These are phyloP conservation scores for Magnolia officinalis DNA, from an alignment of 164 flowering plant species.

Conservation along the genomic window DNA sequence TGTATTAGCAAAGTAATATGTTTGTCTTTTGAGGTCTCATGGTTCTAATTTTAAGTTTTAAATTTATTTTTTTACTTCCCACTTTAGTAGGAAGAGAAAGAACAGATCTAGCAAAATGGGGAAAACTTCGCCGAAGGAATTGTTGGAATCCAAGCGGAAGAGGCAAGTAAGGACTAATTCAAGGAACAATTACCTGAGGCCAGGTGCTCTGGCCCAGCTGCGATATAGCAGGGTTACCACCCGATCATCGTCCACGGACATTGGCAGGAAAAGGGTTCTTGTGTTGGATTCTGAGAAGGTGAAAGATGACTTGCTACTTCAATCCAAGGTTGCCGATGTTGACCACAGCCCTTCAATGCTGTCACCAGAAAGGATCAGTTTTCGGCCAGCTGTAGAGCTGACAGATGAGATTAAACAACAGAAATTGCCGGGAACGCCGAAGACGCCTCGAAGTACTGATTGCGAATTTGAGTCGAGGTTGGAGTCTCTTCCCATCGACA, in stretches of 20 bases:
- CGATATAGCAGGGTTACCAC: slow-evolving; percentile 41
- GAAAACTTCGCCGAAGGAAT: slow-evolving; percentile 50
- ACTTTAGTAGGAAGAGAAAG: not conserved
- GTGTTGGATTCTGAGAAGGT: slow-evolving; percentile 40
- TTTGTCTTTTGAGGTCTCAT: not conserved
- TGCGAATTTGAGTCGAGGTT: slow-evolving; percentile 69
- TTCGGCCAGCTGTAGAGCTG: slow-evolving; percentile 16
- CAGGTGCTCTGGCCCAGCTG: slow-evolving; percentile 79
- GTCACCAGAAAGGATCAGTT: slow-evolving; percentile 42
- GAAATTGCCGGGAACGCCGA: slow-evolving; percentile 56
- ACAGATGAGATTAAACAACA: slow-evolving; percentile 28
- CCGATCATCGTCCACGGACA: slow-evolving; percentile 66
- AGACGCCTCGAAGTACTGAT: slow-evolving; percentile 46
- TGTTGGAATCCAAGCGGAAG: slow-evolving; percentile 37
- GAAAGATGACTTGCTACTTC: slow-evolving; percentile 18
- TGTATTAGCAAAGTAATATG: not conserved
- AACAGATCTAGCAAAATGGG: slow-evolving; percentile 41
- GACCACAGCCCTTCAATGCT: slow-evolving; percentile 34
- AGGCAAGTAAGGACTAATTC: slow-evolving; percentile 31
- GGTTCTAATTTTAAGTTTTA: not conserved
- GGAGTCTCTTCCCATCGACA: slow-evolving; percentile 88
- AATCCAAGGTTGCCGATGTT: slow-evolving; percentile 15
- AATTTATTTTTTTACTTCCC: not conserved
- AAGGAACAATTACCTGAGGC: slow-evolving; percentile 56
- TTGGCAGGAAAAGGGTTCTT: slow-evolving; percentile 70